These are phyloP conservation scores for Penicillium fimorum DNA, from an alignment of 495 filamentous ascomycete genomes.

Conservation along the genomic window DNA sequence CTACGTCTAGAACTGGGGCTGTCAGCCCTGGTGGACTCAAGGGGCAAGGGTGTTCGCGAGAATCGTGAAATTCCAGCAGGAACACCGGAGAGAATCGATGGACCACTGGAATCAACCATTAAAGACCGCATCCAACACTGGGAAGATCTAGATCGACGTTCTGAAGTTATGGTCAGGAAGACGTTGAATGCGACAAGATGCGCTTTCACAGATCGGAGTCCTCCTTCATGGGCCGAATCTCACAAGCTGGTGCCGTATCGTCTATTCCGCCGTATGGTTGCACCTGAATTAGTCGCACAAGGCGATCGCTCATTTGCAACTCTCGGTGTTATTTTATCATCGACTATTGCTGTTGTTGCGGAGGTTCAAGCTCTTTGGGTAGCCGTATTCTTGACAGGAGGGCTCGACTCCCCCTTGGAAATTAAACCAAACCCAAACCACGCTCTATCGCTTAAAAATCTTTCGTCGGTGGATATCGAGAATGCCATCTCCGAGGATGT, in stretches of 20 bases:
- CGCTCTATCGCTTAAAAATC: constrained; percentile 2
- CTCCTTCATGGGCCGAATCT: constrained; percentile 16
- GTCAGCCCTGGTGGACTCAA: constrained; percentile 6
- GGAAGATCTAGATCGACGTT: constrained; percentile 18
- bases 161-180: constrained; percentile 10
- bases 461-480: constrained; percentile 18
- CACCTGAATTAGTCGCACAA: constrained; percentile 42
- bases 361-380: constrained; percentile 70
- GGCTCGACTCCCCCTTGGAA: constrained; percentile 13
- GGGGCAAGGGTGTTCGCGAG: neutral
- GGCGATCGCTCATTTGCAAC: constrained; percentile 61
- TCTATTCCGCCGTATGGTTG: constrained; percentile 64
- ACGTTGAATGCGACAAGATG: constrained; percentile 15
- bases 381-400: constrained; percentile 50
- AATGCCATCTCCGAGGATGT: constrained; percentile 29
- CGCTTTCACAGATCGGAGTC: constrained; percentile 6
- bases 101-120: neutral
- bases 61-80: neutral
- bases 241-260: constrained; percentile 27
- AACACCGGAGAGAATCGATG: neutral
- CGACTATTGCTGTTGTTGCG: constrained; percentile 54
- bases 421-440: neutral
- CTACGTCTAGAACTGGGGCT: constrained; percentile 26
- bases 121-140: constrained; percentile 12
- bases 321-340: constrained; percentile 54